Conservation (phyloP, 768 basidiomycete species). For the Gautieria morchelliformis region DNA sequence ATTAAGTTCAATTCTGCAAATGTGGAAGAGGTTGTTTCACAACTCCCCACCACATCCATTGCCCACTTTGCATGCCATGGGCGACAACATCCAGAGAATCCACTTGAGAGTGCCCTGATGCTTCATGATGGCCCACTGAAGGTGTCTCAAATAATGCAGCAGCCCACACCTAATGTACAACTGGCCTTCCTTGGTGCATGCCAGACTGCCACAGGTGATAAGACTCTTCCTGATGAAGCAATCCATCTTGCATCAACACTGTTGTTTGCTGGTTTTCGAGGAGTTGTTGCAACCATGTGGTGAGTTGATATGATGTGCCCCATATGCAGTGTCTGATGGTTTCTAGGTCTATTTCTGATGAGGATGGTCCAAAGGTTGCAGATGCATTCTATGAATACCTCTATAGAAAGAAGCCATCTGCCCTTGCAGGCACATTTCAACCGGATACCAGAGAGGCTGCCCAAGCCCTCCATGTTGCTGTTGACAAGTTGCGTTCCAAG, state of each 20-base stretch:
- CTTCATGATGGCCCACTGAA: conserved; percentile 16
- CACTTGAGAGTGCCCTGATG: conserved; percentile 20
- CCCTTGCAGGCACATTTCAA: background rate
- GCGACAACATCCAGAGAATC: conserved; percentile 11
- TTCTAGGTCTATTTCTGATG: conserved; percentile 16
- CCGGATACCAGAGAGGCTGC: background rate
- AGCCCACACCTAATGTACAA: conserved; percentile 10
- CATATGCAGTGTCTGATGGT: background rate
- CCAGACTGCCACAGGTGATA: conserved; percentile 19
- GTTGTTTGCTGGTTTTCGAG: conserved; percentile 22
- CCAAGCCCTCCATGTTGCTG: background rate
- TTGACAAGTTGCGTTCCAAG: background rate
- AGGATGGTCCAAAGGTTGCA: conserved; percentile 13
- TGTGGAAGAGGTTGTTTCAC: background rate
- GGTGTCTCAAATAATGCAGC: conserved; percentile 17
- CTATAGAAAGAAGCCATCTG: background rate
- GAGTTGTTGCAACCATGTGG: conserved; percentile 28
- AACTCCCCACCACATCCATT: conserved; percentile 13
- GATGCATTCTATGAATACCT: conserved; percentile 9
- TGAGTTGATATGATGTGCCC: background rate
- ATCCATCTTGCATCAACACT: conserved; percentile 23
- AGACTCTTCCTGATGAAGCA: conserved; percentile 17
- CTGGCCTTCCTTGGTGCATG: conserved; percentile 25
- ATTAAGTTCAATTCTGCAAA: background rate
- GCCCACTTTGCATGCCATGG: conserved; percentile 27